Evolutionary conservation across 257 asterid species (phyloP).

Genomic region (Solanum bulbocastanum): DNA sequence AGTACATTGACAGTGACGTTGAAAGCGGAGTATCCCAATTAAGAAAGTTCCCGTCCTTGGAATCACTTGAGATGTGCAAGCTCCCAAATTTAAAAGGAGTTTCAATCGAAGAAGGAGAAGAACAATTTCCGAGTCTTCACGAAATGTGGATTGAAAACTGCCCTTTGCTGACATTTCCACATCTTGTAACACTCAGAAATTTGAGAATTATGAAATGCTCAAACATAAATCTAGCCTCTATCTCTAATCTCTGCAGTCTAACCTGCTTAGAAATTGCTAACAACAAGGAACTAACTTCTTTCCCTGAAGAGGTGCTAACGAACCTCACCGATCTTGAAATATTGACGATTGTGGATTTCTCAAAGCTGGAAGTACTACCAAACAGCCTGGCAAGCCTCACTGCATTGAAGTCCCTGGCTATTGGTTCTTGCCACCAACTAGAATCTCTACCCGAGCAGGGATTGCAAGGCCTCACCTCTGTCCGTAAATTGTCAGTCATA

Average conservation of each 20-base stretch:
- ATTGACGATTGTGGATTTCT: background rate
- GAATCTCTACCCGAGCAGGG: background rate
- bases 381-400: background rate
- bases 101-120: background rate
- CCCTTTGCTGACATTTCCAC: background rate
- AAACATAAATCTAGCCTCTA: background rate
- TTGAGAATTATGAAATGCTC: background rate
- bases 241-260: background rate
- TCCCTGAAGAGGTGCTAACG: background rate
- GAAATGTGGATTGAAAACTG: background rate
- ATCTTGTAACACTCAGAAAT: background rate
- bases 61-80: background rate
- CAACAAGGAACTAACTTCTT: background rate
- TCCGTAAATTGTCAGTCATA: background rate
- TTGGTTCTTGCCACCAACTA: background rate
- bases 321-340: slow-evolving; percentile 4
- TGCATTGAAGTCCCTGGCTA: background rate
- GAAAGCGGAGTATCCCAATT: background rate
- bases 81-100: slow-evolving; percentile 14
- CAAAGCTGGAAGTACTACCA: background rate
- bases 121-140: slow-evolving; percentile 8
- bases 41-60: slow-evolving; percentile 4
- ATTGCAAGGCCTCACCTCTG: background rate
- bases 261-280: background rate
- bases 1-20: slow-evolving; percentile 2